Base-by-base conservation (phyloP, 352 stramenopile species). In the Pythium vanterpoolii region DNA sequence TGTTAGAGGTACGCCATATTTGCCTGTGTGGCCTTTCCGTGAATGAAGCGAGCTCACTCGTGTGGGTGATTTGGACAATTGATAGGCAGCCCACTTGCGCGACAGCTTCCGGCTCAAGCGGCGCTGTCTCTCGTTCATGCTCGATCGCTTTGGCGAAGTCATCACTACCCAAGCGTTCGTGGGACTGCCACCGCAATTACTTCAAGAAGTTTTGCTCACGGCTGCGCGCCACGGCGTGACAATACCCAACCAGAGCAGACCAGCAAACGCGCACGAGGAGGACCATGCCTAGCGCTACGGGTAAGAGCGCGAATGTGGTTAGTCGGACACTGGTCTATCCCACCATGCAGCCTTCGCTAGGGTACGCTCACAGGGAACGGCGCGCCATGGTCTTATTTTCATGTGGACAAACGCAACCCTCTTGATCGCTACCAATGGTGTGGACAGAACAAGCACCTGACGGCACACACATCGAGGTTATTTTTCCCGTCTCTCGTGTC, bases 121-220 rank as follows among this genome's bases (percentile, higher is more conserved):
- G 18, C 71, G 83, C n/a, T 96, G 86, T 62, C 62, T 95, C 13
- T 58, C 75, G 21, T 97, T 90, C 57, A 83, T 95, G 27, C 65
- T 95, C 33, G 86, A 92, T 45, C 83, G 87, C 30, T 94, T 93
- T 56, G 73, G 77, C 19, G 66, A 86, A 23, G 73, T 96, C 36
- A 90, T 92, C 44, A 70, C 74, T 5, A 89, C 76, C 8, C 43
- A 91, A 78, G 68, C 60, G 10, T 95, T 95, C 55, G 61, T 90
- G 5, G 63, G 60, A 1, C 66, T 95, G 23, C 79, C 81, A 8
- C 77, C 75, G 46, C 59, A 67, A 10, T 44, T 92, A 16, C 73
- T 95, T 19, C 77, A 95, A n/a, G 86, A 95, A 50, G 74, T 93
- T 10, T 60, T 91, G 2, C 61, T 84, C 18, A 58, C 80, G 43